Evolutionary conservation across 2,329 filamentous ascomycete genomes (phyloP), one percentile per base, ranked within the genome.

Genomic region (Fusarium oxysporum): DNA sequence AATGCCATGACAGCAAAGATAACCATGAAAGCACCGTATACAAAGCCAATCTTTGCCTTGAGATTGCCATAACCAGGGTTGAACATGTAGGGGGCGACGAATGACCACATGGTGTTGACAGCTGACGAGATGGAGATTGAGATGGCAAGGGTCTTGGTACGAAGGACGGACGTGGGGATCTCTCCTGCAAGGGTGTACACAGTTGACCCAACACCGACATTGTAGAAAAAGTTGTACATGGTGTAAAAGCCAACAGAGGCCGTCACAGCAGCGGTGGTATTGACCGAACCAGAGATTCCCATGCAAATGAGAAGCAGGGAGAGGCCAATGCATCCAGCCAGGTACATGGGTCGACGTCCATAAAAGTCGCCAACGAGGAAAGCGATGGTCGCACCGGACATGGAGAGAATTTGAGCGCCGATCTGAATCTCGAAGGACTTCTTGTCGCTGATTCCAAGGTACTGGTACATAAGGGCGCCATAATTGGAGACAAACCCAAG

Each of bases 71-170:
- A 71, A 10, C 75, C 79, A 0, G 79, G 75, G 38, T 81, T 80
- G 51, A 80, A 80, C 62, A 80, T 83, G 62, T 88, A 89, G 0
- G 87, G 87, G 1, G 88, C 75, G 3, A 82, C 81, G 38, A 88
- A 80, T 0, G 82, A 83, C 62, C 87, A 84, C 51, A 84, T 76
- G 6, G 83, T 83, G 33, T 82, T 82, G 8, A 81, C 76, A 0
- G 84, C 76, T 5, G 83, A 81, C 2, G 82, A 82, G 5, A 81
- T 77, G 6, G 85, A 78, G 78, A 86, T 86, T 12, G 83, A 81
- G 17, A 86, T 79, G 7, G 83, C 84, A 41, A 85, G 82, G 0
- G 84, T 82, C 68, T 84, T 84, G 41, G 82, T 81, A 12, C 85
- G 81, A 2, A 86, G 77, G 9, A 82, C 81, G 0, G 86, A 80